Conservation (phyloP, 2,329 filamentous ascomycete species). For the Sporothrix protearum region DNA sequence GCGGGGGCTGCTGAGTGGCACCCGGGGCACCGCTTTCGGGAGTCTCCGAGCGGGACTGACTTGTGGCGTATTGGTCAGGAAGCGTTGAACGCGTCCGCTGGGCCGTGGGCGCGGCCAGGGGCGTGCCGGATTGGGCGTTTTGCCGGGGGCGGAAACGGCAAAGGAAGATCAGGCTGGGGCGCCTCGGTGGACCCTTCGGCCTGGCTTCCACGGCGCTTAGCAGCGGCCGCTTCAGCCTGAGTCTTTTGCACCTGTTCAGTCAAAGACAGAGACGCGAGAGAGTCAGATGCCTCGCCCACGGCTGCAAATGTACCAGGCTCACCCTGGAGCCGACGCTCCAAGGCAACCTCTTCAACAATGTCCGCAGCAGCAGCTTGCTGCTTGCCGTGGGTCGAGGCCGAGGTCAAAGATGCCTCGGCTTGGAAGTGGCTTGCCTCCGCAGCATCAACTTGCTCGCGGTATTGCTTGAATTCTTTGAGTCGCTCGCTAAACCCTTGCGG, state of each 20-base stretch:
- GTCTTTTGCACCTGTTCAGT: conserved; percentile 84
- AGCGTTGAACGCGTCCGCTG: conserved; percentile 81
- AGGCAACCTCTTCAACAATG: conserved; percentile 20
- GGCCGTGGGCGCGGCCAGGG: conserved; percentile 82
- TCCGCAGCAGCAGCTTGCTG: conserved; percentile 21
- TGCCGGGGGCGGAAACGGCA: conserved; percentile 68
- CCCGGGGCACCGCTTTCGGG: conserved; percentile 49
- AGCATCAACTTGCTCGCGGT: conserved; percentile 69
- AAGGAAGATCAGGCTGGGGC: conserved; percentile 64
- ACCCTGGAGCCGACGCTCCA: conserved; percentile 25
- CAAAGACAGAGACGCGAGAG: conserved; percentile 55
- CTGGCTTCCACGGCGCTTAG: conserved; percentile 56
- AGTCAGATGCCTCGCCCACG: conserved; percentile 34
- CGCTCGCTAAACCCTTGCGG: conserved; percentile 63
- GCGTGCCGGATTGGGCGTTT: conserved; percentile 66
- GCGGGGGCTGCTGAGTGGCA: conserved; percentile 56
- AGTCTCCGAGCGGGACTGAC: conserved; percentile 72
- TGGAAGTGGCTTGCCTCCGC: conserved; percentile 38
- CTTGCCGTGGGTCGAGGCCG: not conserved
- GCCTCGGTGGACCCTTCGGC: conserved; percentile 33
- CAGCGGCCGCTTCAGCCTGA: conserved; percentile 46
- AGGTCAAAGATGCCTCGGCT: conserved; percentile 21
- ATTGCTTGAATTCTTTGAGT: conserved; percentile 76
- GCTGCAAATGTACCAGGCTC: not conserved
- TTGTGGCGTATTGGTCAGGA: conserved; percentile 62